Percentiles rank a stretch among this genome's conserved stretches.
These are phyloP conservation scores for Saprolegnia diclina DNA, from an alignment of 352 stramenopile genomes.

Conservation along the genomic window DNA sequence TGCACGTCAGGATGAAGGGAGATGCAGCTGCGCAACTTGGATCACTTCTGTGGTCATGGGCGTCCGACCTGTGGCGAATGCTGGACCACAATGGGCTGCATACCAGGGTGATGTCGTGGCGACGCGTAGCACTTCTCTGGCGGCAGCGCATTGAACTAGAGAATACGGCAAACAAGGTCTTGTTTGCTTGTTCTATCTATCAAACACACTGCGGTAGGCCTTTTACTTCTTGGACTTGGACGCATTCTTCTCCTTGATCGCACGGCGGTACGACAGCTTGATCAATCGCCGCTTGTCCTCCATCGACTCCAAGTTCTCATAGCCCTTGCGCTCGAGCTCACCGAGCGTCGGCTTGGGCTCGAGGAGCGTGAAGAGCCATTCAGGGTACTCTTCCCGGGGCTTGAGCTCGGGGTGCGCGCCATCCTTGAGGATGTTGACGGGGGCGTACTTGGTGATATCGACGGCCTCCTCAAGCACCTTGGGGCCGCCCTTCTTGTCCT, in stretches of 20 bases:
- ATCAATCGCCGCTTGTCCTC: constrained; percentile 77
- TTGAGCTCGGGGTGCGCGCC: constrained; percentile 75
- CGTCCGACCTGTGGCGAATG: too few species aligned
- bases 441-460: constrained; percentile 67
- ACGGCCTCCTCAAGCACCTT: constrained; percentile 63
- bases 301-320: constrained; percentile 62
- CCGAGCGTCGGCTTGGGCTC: constrained; percentile 65
- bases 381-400: constrained; percentile 70
- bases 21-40: too few species aligned
- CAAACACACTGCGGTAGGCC: background rate
- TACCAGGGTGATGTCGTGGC: background rate
- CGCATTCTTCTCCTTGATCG: constrained; percentile 69
- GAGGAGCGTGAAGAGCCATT: constrained; percentile 78
- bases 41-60: too few species aligned
- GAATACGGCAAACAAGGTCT: constrained; percentile 2
- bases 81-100: too few species aligned
- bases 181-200: constrained; percentile 18
- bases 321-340: constrained; percentile 70
- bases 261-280: constrained; percentile 58
- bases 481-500: constrained; percentile 55
- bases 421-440: constrained; percentile 83
- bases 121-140: too few species aligned
- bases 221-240: constrained; percentile 83
- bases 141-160: background rate
- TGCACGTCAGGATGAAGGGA: too few species aligned